These are phyloP conservation scores for Clathrus columnatus DNA, from an alignment of 768 basidiomycete genomes.

Conservation along the genomic window DNA sequence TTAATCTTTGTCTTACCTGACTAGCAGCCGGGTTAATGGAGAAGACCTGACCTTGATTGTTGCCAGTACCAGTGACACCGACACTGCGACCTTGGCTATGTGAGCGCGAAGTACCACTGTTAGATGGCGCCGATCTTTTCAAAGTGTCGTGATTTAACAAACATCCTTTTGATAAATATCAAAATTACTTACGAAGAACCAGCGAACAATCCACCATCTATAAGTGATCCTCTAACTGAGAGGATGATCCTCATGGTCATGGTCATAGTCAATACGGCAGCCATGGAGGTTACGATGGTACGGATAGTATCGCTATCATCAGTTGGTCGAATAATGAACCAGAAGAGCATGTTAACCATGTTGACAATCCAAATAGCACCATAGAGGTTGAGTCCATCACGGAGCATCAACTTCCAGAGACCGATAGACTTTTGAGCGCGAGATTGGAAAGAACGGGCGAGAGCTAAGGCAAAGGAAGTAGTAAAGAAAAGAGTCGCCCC, in stretches of 20 bases:
- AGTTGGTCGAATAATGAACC: conserved; percentile 73
- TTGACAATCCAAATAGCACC: conserved; percentile 73
- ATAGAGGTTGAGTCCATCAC: conserved; percentile 82
- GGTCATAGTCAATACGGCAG: conserved; percentile 77
- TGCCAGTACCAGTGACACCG: conserved; percentile 30
- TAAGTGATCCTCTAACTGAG: conserved; percentile 68
- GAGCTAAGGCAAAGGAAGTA: conserved; percentile 53
- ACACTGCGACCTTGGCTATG: conserved; percentile 31
- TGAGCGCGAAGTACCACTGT: conserved; percentile 35
- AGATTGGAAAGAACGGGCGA: conserved; percentile 50
- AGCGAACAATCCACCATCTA: conserved; percentile 61
- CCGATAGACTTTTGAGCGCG: conserved; percentile 48
- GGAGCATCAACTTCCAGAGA: conserved; percentile 83
- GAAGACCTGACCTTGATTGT: conserved; percentile 13
- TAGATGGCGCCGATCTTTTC: conserved; percentile 23
- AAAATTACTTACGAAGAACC: conserved; percentile 24
- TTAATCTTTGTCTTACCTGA: conserved; percentile 1
- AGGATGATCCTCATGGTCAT: conserved; percentile 86
- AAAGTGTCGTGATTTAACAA: background rate
- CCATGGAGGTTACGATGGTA: conserved; percentile 79
- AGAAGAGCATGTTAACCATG: conserved; percentile 77
- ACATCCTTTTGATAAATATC: background rate
- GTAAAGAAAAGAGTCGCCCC: conserved; percentile 66
- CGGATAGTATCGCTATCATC: conserved; percentile 56
- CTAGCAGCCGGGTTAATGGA: conserved; percentile 17